A percentile compares a stretch with the other conserved stretches of the same genome.
phyloP scores from a whole-genome alignment of 2,329 filamentous ascomycete species.

The Mycocentrospora acerina region DNA sequence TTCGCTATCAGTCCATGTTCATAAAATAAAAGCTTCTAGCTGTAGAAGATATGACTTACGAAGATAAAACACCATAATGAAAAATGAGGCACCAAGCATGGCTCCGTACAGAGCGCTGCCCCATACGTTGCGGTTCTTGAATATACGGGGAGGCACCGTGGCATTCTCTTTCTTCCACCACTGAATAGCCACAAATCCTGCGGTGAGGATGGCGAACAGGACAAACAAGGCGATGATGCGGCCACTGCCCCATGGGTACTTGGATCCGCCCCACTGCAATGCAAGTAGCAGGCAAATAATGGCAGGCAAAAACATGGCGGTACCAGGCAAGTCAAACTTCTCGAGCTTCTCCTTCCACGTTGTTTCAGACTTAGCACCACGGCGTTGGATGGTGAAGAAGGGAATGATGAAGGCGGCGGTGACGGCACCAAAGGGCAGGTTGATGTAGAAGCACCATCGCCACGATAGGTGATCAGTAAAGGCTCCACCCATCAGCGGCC shows the following conservation, averaged over 20 bases:
- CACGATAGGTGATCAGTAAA: conserved; percentile 50
- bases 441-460: conserved; percentile 48
- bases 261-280: conserved; percentile 53
- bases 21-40: too few relatives aligned
- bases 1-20: conserved; percentile 9
- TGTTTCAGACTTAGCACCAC: conserved; percentile 33
- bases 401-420: conserved; percentile 45
- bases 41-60: conserved; percentile 13
- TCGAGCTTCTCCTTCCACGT: conserved; percentile 43
- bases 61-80: conserved; percentile 49
- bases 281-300: conserved; percentile 53
- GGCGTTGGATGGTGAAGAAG: conserved; percentile 40
- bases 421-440: conserved; percentile 53
- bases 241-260: conserved; percentile 48
- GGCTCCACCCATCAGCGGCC: conserved; percentile 51
- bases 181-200: conserved; percentile 47
- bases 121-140: conserved; percentile 49
- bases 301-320: conserved; percentile 46
- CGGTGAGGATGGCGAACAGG: conserved; percentile 46
- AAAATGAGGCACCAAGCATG: conserved; percentile 48
- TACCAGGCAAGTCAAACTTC: conserved; percentile 52
- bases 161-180: conserved; percentile 48
- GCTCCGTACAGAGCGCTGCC: conserved; percentile 45
- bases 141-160: conserved; percentile 50
- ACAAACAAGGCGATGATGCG: conserved; percentile 52